phyloP scores from a whole-genome alignment of 1,139 yeast genomes.

The Yamadazyma pseudoaaseri region DNA sequence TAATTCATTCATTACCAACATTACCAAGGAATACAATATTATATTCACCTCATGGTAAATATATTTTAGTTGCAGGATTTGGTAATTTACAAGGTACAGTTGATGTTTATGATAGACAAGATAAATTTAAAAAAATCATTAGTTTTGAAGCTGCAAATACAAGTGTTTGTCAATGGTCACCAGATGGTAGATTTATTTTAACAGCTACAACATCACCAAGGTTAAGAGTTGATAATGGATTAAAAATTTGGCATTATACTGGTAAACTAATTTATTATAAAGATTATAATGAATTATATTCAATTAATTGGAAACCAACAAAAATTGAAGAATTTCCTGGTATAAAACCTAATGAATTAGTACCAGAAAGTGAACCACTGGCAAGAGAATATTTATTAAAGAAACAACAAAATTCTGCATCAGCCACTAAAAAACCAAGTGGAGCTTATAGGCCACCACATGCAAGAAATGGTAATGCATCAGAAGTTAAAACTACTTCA shows the following conservation, averaged over 20 bases:
- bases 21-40: slow-evolving; percentile 87
- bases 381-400: slow-evolving; percentile 56
- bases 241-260: slow-evolving; percentile 88
- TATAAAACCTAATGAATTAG: slow-evolving; percentile 47
- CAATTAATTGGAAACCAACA: slow-evolving; percentile 89
- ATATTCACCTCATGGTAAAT: slow-evolving; percentile 93
- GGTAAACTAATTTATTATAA: slow-evolving; percentile 78
- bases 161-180: slow-evolving; percentile 95
- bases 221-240: slow-evolving; percentile 93
- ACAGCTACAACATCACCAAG: slow-evolving; percentile 98
- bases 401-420: slow-evolving; percentile 36
- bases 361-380: slow-evolving; percentile 68
- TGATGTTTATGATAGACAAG: slow-evolving; percentile 91
- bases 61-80: slow-evolving; percentile 91
- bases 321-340: slow-evolving; percentile 59
- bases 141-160: slow-evolving; percentile 92
- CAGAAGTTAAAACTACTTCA: slow-evolving; percentile 43
- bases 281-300: slow-evolving; percentile 77
- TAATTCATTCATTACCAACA: slow-evolving; percentile 78
- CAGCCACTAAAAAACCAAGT: slow-evolving; percentile 52
- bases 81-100: slow-evolving; percentile 98
- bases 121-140: slow-evolving; percentile 75
- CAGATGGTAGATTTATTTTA: slow-evolving; percentile 91
- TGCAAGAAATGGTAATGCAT: slow-evolving; percentile 54
- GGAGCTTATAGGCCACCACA: slow-evolving; percentile 98